Percentiles rank a stretch among this genome's conserved stretches.
phyloP scores from a whole-genome alignment of 1,284 basidiomycete species.

The Xerocomus nothofagi region DNA sequence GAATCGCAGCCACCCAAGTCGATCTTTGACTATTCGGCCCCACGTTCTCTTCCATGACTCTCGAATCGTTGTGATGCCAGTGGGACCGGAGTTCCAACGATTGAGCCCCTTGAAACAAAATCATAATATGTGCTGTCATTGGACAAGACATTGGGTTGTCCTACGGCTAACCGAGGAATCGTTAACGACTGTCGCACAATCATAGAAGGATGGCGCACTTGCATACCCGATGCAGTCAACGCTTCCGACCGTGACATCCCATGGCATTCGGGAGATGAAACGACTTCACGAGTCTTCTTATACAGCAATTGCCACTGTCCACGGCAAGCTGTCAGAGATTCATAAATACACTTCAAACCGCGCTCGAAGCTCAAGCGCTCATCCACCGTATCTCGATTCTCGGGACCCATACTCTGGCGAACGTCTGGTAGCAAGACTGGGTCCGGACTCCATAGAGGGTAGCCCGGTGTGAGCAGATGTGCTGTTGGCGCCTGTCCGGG shows the following conservation, averaged over 20 bases:
- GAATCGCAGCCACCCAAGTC: not conserved
- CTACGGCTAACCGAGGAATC: no score
- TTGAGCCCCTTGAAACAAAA: no score
- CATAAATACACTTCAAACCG: constrained; percentile 1
- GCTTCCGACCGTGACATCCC: not conserved
- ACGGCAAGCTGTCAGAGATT: not conserved
- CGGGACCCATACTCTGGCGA: not conserved
- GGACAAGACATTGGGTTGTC: no score
- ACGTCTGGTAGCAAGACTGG: not conserved
- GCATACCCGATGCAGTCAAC: not conserved
- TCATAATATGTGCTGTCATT: no score
- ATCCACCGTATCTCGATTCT: constrained; percentile 5
- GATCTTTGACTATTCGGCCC: not conserved
- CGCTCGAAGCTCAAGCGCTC: no score
- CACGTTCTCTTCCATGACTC: not conserved
- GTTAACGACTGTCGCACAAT: no score
- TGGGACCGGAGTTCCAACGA: not conserved
- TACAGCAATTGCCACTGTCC: not conserved
- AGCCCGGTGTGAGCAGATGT: constrained; percentile 3
- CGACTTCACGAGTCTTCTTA: not conserved
- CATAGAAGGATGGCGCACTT: not conserved
- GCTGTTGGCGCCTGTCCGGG: no score
- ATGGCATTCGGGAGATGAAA: constrained; percentile 4
- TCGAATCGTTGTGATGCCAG: not conserved
- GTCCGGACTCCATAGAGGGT: constrained; percentile 9